These are phyloP conservation scores for Scytalidium lignicola DNA, from an alignment of 2,329 filamentous ascomycete species.

Conservation along the genomic window DNA sequence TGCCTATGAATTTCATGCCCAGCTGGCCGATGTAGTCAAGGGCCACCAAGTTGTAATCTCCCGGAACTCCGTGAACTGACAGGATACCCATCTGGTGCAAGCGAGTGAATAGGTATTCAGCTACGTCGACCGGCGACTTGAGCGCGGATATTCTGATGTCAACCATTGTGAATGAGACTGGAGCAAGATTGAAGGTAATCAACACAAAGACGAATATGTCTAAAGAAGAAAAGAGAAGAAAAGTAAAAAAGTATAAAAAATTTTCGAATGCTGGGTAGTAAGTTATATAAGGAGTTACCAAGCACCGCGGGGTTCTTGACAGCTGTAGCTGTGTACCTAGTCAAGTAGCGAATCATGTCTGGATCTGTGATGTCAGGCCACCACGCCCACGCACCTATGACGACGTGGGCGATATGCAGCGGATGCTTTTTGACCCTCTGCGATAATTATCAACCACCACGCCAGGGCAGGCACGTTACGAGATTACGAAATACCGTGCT, in stretches of 20 bases:
- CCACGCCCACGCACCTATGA: neutral
- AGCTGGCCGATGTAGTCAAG: conserved; percentile 59
- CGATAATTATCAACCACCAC: neutral
- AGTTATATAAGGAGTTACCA: neutral
- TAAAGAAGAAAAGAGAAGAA: neutral
- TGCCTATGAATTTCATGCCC: conserved; percentile 61
- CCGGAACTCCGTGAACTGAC: conserved; percentile 64
- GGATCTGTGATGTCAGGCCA: neutral
- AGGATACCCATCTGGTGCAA: conserved; percentile 59
- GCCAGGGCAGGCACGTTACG: neutral
- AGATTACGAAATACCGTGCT: neutral
- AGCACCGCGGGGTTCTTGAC: neutral
- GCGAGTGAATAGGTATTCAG: conserved; percentile 63
- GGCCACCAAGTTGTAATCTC: conserved; percentile 67
- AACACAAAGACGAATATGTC: neutral
- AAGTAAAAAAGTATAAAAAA: neutral
- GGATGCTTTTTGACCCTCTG: neutral
- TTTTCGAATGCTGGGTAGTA: neutral
- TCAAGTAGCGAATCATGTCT: neutral
- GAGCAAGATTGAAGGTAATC: neutral
- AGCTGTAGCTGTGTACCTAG: neutral
- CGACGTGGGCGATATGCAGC: neutral
- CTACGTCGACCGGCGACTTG: conserved; percentile 45
- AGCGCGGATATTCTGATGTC: conserved; percentile 37
- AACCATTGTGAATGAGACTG: conserved; percentile 26